phyloP scores from a whole-genome alignment of 176 grass and related monocot genomes.

The Bromus sterilis region DNA sequence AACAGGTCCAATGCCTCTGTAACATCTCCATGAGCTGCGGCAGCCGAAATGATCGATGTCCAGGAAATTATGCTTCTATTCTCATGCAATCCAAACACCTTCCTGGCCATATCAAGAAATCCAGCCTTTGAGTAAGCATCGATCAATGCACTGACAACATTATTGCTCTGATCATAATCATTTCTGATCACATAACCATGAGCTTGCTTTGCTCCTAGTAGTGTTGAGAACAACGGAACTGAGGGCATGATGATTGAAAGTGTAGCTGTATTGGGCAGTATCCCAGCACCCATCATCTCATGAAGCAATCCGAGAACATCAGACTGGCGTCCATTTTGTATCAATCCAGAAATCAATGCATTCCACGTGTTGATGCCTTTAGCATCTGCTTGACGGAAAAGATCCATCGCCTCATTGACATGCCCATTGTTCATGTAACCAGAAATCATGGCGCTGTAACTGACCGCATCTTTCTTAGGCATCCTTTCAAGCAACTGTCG shows the following conservation, averaged over 20 bases:
- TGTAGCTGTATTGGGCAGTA: constrained; percentile 49
- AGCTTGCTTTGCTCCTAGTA: constrained; percentile 53
- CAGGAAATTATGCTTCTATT: constrained; percentile 40
- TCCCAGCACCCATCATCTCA: constrained; percentile 45
- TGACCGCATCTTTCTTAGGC: constrained; percentile 46
- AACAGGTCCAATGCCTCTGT: constrained; percentile 32
- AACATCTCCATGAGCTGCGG: constrained; percentile 51
- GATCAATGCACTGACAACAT: constrained; percentile 36
- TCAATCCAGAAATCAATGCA: constrained; percentile 41
- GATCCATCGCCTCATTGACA: constrained; percentile 37
- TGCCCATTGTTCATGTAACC: constrained; percentile 59
- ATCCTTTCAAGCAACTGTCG: constrained; percentile 51
- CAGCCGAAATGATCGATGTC: constrained; percentile 59
- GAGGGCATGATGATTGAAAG: constrained; percentile 52
- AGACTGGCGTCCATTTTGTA: constrained; percentile 40
- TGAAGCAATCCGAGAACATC: constrained; percentile 33
- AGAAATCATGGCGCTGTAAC: constrained; percentile 62
- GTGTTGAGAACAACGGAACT: constrained; percentile 35
- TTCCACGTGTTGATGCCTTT: constrained; percentile 53
- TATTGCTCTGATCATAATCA: constrained; percentile 43
- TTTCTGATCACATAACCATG: constrained; percentile 58
- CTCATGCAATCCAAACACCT: constrained; percentile 27
- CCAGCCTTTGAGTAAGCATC: constrained; percentile 60
- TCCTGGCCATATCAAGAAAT: constrained; percentile 35
- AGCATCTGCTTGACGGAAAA: constrained; percentile 36